Evolutionary conservation across 495 filamentous ascomycete species (phyloP).

Genomic region (Emericellopsis terricola): DNA sequence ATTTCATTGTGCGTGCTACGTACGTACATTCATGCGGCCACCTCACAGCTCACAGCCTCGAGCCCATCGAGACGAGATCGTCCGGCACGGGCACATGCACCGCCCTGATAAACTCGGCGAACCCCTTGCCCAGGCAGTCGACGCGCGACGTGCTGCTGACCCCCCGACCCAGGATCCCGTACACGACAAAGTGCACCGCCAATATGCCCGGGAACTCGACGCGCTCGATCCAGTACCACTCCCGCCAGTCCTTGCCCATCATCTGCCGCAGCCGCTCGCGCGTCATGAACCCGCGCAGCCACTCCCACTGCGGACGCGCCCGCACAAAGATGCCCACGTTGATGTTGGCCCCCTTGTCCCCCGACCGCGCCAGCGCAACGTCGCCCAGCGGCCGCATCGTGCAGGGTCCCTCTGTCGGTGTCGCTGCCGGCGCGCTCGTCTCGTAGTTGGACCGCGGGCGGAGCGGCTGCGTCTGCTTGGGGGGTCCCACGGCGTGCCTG

Average conservation of each 20-base stretch:
- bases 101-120: conserved; percentile 1
- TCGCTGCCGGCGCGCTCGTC: not conserved
- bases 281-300: conserved; percentile 29
- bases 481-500: not conserved
- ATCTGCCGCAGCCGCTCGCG: conserved; percentile 16
- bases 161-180: conserved; percentile 34
- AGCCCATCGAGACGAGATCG: no score
- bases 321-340: conserved; percentile 35
- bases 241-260: conserved; percentile 20
- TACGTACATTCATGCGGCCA: no score
- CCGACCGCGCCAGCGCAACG: conserved; percentile 29
- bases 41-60: no score
- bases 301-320: conserved; percentile 22
- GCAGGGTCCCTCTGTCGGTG: conserved; percentile 20
- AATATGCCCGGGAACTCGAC: conserved; percentile 26
- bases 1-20: no score
- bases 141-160: conserved; percentile 29
- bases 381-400: conserved; percentile 24
- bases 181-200: conserved; percentile 36
- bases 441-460: not conserved
- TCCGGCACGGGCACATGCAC: not conserved
- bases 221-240: conserved; percentile 7
- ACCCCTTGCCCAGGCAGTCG: conserved; percentile 33
- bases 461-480: not conserved
- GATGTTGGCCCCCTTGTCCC: conserved; percentile 14